phyloP scores from a whole-genome alignment of 2,329 filamentous ascomycete genomes.

The Penicillium sp. region DNA sequence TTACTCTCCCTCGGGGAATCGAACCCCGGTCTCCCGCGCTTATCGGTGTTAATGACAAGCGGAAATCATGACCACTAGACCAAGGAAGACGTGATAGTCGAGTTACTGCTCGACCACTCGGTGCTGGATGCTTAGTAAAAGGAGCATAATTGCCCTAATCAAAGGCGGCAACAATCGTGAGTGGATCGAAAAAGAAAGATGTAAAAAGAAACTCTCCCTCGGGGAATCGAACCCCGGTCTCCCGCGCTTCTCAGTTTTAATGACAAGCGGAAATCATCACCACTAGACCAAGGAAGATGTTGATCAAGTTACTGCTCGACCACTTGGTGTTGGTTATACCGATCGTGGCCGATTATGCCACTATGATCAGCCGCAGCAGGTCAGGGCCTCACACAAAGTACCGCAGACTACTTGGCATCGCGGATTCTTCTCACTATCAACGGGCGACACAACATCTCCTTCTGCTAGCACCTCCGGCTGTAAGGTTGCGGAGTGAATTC shows the following conservation, averaged over 20 bases:
- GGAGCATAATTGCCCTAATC: too few species aligned
- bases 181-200: not conserved
- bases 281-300: slow-evolving; percentile 42
- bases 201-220: slow-evolving; percentile 9
- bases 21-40: slow-evolving; percentile 42
- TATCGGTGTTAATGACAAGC: slow-evolving; percentile 32
- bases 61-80: slow-evolving; percentile 37
- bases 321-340: slow-evolving; percentile 29
- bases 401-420: slow-evolving; percentile 59
- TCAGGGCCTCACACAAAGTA: slow-evolving; percentile 55
- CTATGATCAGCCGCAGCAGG: slow-evolving; percentile 52
- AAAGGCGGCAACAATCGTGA: too few species aligned
- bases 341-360: not conserved
- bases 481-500: slow-evolving; percentile 71
- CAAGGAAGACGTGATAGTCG: slow-evolving; percentile 26
- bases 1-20: slow-evolving; percentile 38
- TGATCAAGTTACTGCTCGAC: slow-evolving; percentile 30
- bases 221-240: slow-evolving; percentile 46
- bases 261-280: slow-evolving; percentile 48
- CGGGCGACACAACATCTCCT: not conserved
- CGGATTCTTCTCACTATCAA: slow-evolving; percentile 29
- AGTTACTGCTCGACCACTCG: slow-evolving; percentile 31
- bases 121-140: too few species aligned
- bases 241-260: slow-evolving; percentile 37
- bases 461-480: slow-evolving; percentile 63